Base-by-base conservation (phyloP, 1,284 basidiomycete genomes). In the Hemileia vastatrix region DNA sequence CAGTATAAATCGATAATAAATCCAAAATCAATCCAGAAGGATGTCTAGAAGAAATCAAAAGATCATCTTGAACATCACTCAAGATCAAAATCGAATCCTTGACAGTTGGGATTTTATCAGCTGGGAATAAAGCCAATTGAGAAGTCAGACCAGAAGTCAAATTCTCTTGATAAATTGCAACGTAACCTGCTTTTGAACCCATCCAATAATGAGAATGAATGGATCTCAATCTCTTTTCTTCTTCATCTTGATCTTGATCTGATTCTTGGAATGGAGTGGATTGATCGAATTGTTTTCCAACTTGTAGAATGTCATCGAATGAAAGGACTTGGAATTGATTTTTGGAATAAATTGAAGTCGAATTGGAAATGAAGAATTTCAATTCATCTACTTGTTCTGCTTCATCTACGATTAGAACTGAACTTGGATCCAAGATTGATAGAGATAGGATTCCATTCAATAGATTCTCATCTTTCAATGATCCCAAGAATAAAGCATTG, bases 1-100 rank as follows among this genome's bases (percentile, higher is more conserved):
- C 72, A 0, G 72, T 72, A 64, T 71, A 73, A 31, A 74, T 67
- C 1, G 71, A 67, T 3, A 66, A 63, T 27, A 75, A 64, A 5
- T 66, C 67, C 21, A 75, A 65, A 8, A 67, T 59, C 15, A 72
- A 61, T 6, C 70, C 71, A 5, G 66, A 58, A 0, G 71, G 71
- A 18, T 24, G 51, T 6, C 11, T 4, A 33, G 32, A 27, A 40
- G 64, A 21, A 24, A 40, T 44, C 32, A 43, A 4, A 40, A 31
- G 48, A 49, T 40, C 36, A 40, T 40, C 36, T 15, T 40, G 11
- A 2, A 55, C 31, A 18, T 54, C 27, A 27, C 53, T 40, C 23
- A 70, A 71, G 24, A 71, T 63, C 18, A 72, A 67, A 45, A 74
- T 60, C 31, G 65, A 66, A 54, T 71, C 70, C 19, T 54, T 15